phyloP scores from a whole-genome alignment of 208 protist genomes.

The Phytomonas sp. region DNA sequence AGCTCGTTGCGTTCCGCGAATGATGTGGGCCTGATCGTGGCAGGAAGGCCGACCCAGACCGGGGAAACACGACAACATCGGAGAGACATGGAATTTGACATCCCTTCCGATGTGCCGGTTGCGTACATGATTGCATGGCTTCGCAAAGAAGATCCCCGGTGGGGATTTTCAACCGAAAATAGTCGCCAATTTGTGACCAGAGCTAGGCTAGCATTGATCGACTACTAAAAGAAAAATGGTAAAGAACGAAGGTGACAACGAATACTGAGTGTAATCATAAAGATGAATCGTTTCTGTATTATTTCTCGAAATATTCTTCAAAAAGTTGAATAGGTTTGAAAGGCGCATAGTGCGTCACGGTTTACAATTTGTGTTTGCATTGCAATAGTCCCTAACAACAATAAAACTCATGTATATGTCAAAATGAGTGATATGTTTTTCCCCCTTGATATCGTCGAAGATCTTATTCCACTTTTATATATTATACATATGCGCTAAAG shows the following conservation, averaged over 20 bases:
- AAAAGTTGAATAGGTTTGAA: background rate
- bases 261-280: background rate
- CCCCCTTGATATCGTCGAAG: background rate
- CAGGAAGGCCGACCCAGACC: constrained; percentile 63
- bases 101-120: constrained; percentile 75
- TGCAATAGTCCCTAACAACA: background rate
- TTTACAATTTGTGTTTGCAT: background rate
- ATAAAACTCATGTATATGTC: background rate
- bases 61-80: constrained; percentile 80
- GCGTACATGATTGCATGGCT: constrained; percentile 91
- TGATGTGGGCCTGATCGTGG: constrained; percentile 70
- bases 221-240: constrained; percentile 37
- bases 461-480: constrained; percentile 8
- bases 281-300: background rate
- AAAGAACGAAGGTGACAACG: background rate
- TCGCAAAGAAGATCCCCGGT: constrained; percentile 87
- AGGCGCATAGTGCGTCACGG: background rate
- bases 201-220: constrained; percentile 75
- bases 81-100: constrained; percentile 83
- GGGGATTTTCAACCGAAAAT: constrained; percentile 88
- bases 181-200: constrained; percentile 78
- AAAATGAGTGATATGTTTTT: background rate
- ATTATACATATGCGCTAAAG: background rate
- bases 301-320: background rate
- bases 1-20: constrained; percentile 77